Evolutionary conservation across 176 grass and related monocot species (phyloP).

Genomic region (Cocos nucifera): DNA sequence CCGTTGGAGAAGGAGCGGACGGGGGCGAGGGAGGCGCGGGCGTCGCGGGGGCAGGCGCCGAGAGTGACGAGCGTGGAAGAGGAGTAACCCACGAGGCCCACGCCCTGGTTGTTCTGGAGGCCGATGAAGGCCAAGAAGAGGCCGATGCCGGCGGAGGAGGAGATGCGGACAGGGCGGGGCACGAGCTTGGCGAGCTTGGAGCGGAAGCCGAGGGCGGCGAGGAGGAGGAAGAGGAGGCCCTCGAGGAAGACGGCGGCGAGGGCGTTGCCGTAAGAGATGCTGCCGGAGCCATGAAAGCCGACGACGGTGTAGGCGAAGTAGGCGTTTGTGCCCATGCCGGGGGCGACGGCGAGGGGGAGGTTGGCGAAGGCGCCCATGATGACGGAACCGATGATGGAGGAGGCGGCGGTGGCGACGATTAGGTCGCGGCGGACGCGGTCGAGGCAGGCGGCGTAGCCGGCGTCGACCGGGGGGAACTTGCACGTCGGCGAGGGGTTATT

Average conservation of each 20-base stretch:
- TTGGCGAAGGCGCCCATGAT: constrained; percentile 77
- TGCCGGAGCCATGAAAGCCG: constrained; percentile 71
- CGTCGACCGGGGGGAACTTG: constrained; percentile 71
- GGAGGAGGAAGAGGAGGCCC: constrained; percentile 53
- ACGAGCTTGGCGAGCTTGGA: constrained; percentile 35
- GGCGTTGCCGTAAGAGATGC: constrained; percentile 45
- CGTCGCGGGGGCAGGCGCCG: constrained; percentile 2
- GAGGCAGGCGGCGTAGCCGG: constrained; percentile 55
- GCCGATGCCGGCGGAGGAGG: constrained; percentile 7
- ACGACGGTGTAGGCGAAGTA: constrained; percentile 82
- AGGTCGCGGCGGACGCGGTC: constrained; percentile 48
- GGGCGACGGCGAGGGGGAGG: constrained; percentile 60
- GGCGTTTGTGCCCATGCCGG: constrained; percentile 77
- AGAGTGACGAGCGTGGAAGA: constrained; percentile 14
- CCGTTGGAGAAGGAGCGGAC: background rate
- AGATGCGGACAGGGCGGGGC: background rate
- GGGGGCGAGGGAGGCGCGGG: background rate
- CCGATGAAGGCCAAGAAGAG: constrained; percentile 15
- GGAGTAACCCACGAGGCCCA: background rate
- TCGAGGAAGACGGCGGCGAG: constrained; percentile 75
- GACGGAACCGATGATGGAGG: constrained; percentile 54
- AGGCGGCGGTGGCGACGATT: constrained; percentile 72
- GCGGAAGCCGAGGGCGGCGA: constrained; percentile 45
- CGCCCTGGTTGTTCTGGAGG: constrained; percentile 1
- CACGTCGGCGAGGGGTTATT: constrained; percentile 22